Evolutionary conservation across 1,284 basidiomycete genomes (phyloP).

Genomic region (Ceraceosorus guamensis): DNA sequence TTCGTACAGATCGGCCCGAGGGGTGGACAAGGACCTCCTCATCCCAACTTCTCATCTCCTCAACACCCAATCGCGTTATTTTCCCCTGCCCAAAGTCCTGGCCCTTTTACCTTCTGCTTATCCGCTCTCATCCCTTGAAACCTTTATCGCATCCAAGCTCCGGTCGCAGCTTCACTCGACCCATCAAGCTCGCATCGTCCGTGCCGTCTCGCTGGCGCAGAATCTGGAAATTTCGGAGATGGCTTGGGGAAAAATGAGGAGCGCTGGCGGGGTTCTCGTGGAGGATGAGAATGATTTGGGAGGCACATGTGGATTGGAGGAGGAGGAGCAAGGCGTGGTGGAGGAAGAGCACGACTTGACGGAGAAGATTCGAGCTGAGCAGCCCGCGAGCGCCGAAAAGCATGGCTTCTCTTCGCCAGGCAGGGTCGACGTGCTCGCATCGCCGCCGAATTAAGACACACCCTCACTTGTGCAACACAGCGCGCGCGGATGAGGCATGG

Average conservation of each 20-base stretch:
- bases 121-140: conserved; percentile 28
- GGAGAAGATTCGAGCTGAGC: too few species aligned
- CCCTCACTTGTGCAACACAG: too few species aligned
- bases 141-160: conserved; percentile 30
- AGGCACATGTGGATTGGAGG: too few species aligned
- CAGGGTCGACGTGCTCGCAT: too few species aligned
- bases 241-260: conserved; percentile 25
- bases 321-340: too few species aligned
- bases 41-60: conserved; percentile 33
- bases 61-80: conserved; percentile 27
- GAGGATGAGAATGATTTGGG: conserved; percentile 7
- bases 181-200: conserved; percentile 24
- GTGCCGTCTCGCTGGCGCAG: conserved; percentile 24
- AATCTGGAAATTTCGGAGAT: conserved; percentile 28
- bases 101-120: conserved; percentile 28
- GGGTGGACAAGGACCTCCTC: conserved; percentile 22
- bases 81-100: conserved; percentile 29
- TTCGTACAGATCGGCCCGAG: conserved; percentile 10
- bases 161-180: conserved; percentile 22
- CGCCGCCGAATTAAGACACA: too few species aligned
- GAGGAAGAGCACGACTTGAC: too few species aligned
- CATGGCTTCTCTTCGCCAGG: too few species aligned
- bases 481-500: too few species aligned
- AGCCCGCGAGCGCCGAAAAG: too few species aligned
- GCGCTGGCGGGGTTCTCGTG: conserved; percentile 9